Base-by-base conservation (phyloP, 2,329 filamentous ascomycete genomes). In the Triangularia verruculosa region DNA sequence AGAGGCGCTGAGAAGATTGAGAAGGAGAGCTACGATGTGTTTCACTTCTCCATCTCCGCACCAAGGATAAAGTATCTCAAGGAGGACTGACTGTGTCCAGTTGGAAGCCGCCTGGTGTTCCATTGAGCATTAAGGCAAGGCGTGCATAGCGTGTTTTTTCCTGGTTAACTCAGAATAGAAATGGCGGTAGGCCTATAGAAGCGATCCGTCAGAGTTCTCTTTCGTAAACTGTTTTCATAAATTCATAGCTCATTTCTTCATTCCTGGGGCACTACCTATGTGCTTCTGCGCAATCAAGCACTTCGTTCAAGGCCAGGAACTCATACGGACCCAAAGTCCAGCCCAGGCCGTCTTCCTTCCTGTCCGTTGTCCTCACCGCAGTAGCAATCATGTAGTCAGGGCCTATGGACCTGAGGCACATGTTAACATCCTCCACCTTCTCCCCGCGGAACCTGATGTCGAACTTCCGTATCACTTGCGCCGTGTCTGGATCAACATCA, bases 341-440 rank as follows among this genome's bases (percentile, higher is more conserved):
- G 0, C 72, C 73, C 51, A 81, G 71, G 7, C 74, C 81, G 11
- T 75, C 74, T 57, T 74, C 73, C 61, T 75, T 75, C 1, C 68
- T 64, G 34, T 66, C 70, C 1, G 77, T 76, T 57, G 78, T 80
- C 65, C 80, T 76, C 53, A 85, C 76, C 1, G 80, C 82, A 24
- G 82, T 82, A 65, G 80, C 82, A 61, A 83, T 77, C 81, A 86
- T 85, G 73, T 80, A 86, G 54, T 84, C 80, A 9, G 72, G 70
- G 0, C 80, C 82, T 27, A 84, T 68, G 4, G 80, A 74, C 34
- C 79, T 71, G 32, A 82, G 67, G 62, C 76, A 78, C 6, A 82
- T 71, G 58, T 80, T 79, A 27, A 75, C 78, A 61, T 79, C 77
- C 15, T 76, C 73, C 5, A 80, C 76, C 68, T 63, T 73, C n/a